Evolutionary conservation across 2,329 filamentous ascomycete species (phyloP).

Genomic region (Botryotinia globosa): DNA sequence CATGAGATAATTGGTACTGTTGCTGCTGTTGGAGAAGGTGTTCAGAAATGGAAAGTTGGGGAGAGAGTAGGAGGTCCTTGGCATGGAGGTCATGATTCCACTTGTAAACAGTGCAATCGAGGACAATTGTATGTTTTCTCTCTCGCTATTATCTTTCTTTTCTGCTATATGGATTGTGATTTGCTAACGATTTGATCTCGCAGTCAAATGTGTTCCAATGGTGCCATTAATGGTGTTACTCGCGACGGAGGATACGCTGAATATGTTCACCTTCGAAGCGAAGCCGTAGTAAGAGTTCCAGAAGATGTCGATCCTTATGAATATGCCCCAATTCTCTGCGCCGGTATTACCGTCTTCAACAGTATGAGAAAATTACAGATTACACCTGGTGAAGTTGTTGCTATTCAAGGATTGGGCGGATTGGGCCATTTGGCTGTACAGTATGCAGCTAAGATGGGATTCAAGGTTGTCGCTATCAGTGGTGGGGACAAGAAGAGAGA

Average conservation of each 20-base stretch:
- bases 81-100: conserved; percentile 61
- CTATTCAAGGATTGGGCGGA: conserved; percentile 69
- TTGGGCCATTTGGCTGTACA: conserved; percentile 76
- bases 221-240: conserved; percentile 61
- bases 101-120: conserved; percentile 61
- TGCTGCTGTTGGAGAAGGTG: conserved; percentile 55
- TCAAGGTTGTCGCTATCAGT: conserved; percentile 66
- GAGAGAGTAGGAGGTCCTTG: conserved; percentile 66
- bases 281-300: conserved; percentile 59
- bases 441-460: conserved; percentile 74
- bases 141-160: neutral
- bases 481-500: conserved; percentile 64
- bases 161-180: neutral
- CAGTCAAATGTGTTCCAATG: conserved; percentile 63
- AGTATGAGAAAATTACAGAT: conserved; percentile 53
- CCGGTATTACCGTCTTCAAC: conserved; percentile 64
- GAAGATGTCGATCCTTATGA: conserved; percentile 50
- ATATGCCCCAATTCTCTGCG: conserved; percentile 60
- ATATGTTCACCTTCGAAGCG: conserved; percentile 58
- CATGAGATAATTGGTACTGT: conserved; percentile 71
- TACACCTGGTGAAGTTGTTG: conserved; percentile 52
- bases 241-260: conserved; percentile 67
- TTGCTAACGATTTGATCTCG: neutral
- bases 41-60: conserved; percentile 58
- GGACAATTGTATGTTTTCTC: conserved; percentile 45